A percentile compares a stretch with the other conserved stretches of the same genome.
These are phyloP conservation scores for Pythium rishiriense DNA, from an alignment of 352 stramenopile genomes.

Conservation along the genomic window DNA sequence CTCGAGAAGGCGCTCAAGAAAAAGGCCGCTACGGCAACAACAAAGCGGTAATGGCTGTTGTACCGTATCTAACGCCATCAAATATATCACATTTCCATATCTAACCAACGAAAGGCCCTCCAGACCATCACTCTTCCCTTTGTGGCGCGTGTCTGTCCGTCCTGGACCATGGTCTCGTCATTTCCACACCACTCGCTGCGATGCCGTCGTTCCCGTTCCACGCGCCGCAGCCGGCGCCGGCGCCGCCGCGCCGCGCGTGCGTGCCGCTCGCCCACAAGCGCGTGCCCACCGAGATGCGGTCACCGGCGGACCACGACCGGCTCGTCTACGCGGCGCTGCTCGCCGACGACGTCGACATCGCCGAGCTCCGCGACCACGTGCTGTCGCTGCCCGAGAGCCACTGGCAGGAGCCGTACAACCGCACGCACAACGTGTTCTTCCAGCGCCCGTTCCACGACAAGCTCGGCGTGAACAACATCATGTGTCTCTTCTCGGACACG, in stretches of 20 bases:
- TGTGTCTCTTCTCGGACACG: conserved; percentile 96
- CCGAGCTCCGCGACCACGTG: conserved; percentile 38
- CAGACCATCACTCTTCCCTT: conserved; percentile 1
- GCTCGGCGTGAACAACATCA: conserved; percentile 95
- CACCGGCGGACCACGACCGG: conserved; percentile 36
- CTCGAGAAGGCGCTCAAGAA: conserved; percentile 54
- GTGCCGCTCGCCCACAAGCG: conserved; percentile 57
- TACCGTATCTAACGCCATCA: conserved; percentile 26
- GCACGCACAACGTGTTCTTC: conserved; percentile 83
- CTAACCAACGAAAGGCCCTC: too few relatives aligned
- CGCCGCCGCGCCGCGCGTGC: conserved; percentile 35
- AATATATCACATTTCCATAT: conserved; percentile 19
- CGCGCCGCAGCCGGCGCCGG: conserved; percentile 38
- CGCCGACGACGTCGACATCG: conserved; percentile 38
- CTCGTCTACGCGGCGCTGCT: conserved; percentile 48
- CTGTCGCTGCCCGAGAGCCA: conserved; percentile 35
- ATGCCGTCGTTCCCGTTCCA: neutral
- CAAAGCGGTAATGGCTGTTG: conserved; percentile 25
- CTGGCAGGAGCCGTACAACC: conserved; percentile 52
- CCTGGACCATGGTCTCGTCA: neutral
- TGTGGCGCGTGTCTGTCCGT: neutral
- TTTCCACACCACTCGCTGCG: neutral
- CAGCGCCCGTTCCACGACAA: conserved; percentile 92
- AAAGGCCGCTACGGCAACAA: conserved; percentile 22
- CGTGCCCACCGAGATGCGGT: conserved; percentile 52